Conservation (phyloP, 2,329 filamentous ascomycete genomes). For the Capronia americana region DNA sequence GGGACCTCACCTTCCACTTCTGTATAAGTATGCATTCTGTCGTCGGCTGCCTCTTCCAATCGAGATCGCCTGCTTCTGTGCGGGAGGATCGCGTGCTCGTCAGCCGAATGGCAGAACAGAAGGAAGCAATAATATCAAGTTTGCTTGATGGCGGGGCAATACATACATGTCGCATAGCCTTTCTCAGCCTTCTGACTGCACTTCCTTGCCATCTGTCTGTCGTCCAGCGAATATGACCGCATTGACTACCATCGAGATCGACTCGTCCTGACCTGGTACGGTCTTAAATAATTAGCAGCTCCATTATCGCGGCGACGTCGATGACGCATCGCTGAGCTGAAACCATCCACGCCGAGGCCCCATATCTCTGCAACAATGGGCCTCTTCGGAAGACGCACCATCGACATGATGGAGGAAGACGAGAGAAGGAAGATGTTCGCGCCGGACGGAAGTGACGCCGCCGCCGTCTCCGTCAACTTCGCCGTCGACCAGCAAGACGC, state of each 20-base stretch:
- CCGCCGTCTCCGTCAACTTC: constrained; percentile 1
- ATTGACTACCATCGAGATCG: background rate
- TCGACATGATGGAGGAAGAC: background rate
- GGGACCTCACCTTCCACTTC: constrained; percentile 18
- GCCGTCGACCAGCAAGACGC: constrained; percentile 31
- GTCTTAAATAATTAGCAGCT: background rate
- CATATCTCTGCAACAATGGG: constrained; percentile 17
- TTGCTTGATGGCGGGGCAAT: constrained; percentile 9
- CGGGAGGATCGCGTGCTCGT: constrained; percentile 18
- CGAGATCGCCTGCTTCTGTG: background rate
- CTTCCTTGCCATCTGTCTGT: background rate
- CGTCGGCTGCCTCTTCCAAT: constrained; percentile 16
- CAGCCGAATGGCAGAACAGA: constrained; percentile 12
- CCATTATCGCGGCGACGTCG: background rate
- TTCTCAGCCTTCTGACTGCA: constrained; percentile 6
- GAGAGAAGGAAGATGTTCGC: background rate
- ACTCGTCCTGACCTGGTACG: background rate
- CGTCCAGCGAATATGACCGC: background rate
- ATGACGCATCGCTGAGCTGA: background rate
- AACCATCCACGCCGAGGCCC: background rate
- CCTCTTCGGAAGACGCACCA: constrained; percentile 19
- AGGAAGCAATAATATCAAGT: background rate
- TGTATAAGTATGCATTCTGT: constrained; percentile 1
- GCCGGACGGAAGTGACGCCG: background rate
- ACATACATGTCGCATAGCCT: background rate